Evolutionary conservation across 768 basidiomycete species (phyloP).

Genomic region (Boletus subparvulus): DNA sequence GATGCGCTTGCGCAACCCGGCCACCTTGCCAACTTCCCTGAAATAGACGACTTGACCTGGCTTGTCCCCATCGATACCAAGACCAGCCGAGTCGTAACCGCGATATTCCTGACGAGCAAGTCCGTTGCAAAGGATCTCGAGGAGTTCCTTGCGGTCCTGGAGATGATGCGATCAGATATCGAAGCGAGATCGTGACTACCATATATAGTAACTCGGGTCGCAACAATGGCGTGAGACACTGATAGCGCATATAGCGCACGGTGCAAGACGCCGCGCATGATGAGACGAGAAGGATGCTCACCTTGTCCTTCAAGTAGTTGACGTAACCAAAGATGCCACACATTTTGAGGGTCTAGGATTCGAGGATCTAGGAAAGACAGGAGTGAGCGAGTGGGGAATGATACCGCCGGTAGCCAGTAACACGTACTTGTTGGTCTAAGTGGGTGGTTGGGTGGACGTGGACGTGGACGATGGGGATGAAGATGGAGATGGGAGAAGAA

Average conservation of each 20-base stretch:
- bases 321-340: conserved; percentile 98
- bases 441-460: background rate
- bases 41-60: conserved; percentile 75
- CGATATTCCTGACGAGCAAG: conserved; percentile 96
- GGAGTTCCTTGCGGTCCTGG: conserved; percentile 85
- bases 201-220: conserved; percentile 18
- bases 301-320: conserved; percentile 94
- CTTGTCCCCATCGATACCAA: conserved; percentile 90
- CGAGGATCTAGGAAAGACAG: conserved; percentile 1
- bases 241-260: conserved; percentile 9
- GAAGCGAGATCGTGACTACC: conserved; percentile 11
- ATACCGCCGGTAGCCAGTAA: background rate
- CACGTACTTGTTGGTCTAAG: conserved; percentile 10
- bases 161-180: conserved; percentile 8
- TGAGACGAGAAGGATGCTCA: conserved; percentile 34
- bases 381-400: background rate
- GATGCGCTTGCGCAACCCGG: conserved; percentile 87
- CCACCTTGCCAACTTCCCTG: conserved; percentile 98
- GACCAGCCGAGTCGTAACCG: conserved; percentile 94
- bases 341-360: conserved; percentile 44
- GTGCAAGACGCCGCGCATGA: background rate
- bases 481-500: conserved; percentile 25
- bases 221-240: background rate
- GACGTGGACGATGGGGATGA: conserved; percentile 15
- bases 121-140: conserved; percentile 88